Base-by-base conservation (phyloP, 805 yeast genomes). In the Metschnikowia corniflorae region DNA sequence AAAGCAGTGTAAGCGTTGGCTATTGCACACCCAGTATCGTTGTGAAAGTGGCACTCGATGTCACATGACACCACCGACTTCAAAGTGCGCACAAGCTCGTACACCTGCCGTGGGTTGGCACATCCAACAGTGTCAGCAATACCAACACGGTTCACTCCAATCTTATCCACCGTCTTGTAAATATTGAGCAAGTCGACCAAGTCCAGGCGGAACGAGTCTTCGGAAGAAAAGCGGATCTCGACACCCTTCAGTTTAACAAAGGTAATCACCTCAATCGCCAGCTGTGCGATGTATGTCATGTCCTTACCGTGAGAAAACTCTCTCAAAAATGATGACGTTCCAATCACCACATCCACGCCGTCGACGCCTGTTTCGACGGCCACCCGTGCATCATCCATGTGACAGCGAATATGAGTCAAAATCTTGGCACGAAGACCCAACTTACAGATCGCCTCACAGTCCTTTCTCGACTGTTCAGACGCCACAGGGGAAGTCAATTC, bases 111-210 rank as follows among this genome's bases (percentile, higher is more conserved):
- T 55, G 98, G 98, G 73, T 91, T 91, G 49, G 98, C 98, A 64
- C 97, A 84, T 33, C 98, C 98, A 40, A 91, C 98, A 24, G 98
- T 91, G 63, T 91, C 98, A 51, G 98, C 98, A 69, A 91, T 91
- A 70, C 98, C 98, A 37, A 91, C 96, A 68, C 98, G 81, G 75
- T 93, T 88, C 46, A 91, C 98, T 56, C 98, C 98, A 53, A 91
- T 86, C 71, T 87, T 86, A 72, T 86, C 95, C 49, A 91, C 98
- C 18, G 97, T 88, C 66, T 88, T 84, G 75, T 91, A 91, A 54
- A 91, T 93, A 71, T 91, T 91, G 58, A 91, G 78, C 60, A 91
- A 72, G 59, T 91, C 98, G 40, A 91, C 97, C 52, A 93, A 77
- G 63, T 91, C 97, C 30, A 95, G 83, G 70, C 98, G 84, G 78